A percentile compares a stretch with the other conserved stretches of the same genome.
These are phyloP conservation scores for Populus tomentosa DNA, from an alignment of 441 rosid species.

Conservation along the genomic window DNA sequence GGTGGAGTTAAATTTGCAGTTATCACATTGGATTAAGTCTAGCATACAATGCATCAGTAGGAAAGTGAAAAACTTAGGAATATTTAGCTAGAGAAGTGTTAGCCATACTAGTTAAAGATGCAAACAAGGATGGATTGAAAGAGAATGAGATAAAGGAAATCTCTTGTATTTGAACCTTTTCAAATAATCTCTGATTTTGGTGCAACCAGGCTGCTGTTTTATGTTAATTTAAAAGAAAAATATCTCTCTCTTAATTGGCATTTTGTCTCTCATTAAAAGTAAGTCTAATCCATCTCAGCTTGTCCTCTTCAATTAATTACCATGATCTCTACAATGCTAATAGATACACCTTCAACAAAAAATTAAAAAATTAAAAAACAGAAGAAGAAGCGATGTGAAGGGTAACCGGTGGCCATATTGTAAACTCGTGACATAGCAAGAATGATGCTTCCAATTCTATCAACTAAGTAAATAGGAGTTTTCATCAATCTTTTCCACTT, in stretches of 20 bases:
- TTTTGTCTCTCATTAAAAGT: not conserved
- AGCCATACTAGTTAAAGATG: too few species aligned
- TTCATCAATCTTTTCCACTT: not conserved
- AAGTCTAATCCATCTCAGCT: not conserved
- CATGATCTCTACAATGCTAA: not conserved
- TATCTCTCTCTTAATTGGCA: not conserved
- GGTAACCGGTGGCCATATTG: not conserved
- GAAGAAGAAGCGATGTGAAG: not conserved
- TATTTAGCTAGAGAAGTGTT: not conserved
- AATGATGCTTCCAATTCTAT: not conserved
- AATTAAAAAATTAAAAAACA: not conserved
- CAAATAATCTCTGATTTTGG: not conserved
- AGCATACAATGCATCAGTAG: not conserved
- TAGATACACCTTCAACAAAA: not conserved
- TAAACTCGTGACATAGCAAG: not conserved
- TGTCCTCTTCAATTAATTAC: not conserved
- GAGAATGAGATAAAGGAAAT: not conserved
- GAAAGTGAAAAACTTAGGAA: not conserved
- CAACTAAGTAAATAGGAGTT: not conserved
- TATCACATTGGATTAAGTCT: not conserved
- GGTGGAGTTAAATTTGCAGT: not conserved
- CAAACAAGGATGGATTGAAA: not conserved
- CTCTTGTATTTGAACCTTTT: not conserved
- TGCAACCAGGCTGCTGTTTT: not conserved
- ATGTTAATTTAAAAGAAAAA: not conserved